Evolutionary conservation across 257 asterid genomes (phyloP).

Genomic region (Buddleja alternifolia): DNA sequence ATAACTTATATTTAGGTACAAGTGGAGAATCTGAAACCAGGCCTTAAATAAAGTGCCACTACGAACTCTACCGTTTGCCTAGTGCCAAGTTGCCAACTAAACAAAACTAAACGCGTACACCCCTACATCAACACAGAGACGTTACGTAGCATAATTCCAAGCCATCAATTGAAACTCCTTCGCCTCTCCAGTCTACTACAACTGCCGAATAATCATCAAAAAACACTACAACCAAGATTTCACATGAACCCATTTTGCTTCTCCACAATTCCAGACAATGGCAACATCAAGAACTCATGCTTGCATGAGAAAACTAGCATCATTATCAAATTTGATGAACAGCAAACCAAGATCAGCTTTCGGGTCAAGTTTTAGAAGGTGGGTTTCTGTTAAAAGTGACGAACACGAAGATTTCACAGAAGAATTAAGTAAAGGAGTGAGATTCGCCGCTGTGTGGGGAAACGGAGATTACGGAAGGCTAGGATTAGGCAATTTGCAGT

Average conservation of each 20-base stretch:
- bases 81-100: no score
- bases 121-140: neutral
- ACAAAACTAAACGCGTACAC: no score
- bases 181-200: neutral
- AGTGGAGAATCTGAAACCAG: no score
- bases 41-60: no score
- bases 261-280: constrained; percentile 25
- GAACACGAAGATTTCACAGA: constrained; percentile 24
- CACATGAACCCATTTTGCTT: constrained; percentile 23
- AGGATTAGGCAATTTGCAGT: constrained; percentile 80
- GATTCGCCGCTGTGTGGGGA: constrained; percentile 89
- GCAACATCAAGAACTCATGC: constrained; percentile 33
- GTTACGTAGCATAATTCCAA: constrained; percentile 25
- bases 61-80: no score
- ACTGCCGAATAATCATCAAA: neutral
- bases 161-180: constrained; percentile 13
- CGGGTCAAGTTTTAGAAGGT: constrained; percentile 41
- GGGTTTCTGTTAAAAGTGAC: constrained; percentile 41
- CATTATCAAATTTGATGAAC: constrained; percentile 24
- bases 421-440: constrained; percentile 48
- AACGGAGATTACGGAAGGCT: constrained; percentile 96
- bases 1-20: no score
- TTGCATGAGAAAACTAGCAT: constrained; percentile 40
- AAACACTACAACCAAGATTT: neutral
- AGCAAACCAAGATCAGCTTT: constrained; percentile 22